Conservation (phyloP, 331 rosid genomes). For the Quercus lobata region DNA sequence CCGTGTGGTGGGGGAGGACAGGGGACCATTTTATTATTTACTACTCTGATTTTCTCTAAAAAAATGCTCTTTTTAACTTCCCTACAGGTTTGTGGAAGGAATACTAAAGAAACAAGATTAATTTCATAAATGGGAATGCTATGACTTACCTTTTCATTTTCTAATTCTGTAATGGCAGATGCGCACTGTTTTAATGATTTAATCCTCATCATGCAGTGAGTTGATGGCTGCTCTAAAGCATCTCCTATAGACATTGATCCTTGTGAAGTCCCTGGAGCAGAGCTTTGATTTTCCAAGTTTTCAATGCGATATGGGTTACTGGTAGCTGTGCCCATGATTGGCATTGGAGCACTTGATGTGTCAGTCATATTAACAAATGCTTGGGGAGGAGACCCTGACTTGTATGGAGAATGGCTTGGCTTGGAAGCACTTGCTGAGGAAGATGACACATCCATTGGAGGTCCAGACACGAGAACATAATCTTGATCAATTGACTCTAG, state of each 20-base stretch:
- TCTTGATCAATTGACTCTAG: constrained; percentile 88
- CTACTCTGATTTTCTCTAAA: not conserved
- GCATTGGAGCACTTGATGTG: constrained; percentile 74
- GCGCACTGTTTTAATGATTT: constrained; percentile 86
- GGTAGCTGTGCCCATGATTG: constrained; percentile 51
- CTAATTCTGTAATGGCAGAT: constrained; percentile 67
- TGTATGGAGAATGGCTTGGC: constrained; percentile 51
- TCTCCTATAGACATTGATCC: constrained; percentile 78
- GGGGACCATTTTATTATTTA: not conserved
- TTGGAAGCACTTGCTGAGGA: constrained; percentile 57
- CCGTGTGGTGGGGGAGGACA: not conserved
- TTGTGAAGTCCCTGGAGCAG: constrained; percentile 83
- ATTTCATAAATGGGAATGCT: not conserved
- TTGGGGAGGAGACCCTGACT: constrained; percentile 52
- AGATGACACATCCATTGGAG: constrained; percentile 66
- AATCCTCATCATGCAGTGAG: constrained; percentile 69
- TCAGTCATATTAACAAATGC: constrained; percentile 39
- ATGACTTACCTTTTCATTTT: constrained; percentile 65
- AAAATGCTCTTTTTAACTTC: constrained; percentile 11
- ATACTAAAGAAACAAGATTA: not conserved
- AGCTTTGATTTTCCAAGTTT: constrained; percentile 85
- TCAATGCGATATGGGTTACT: constrained; percentile 54
- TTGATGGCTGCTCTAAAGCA: constrained; percentile 72
- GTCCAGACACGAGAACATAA: constrained; percentile 91
- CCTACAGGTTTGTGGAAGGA: not conserved